A percentile compares a stretch with the other conserved stretches of the same genome.
These are phyloP conservation scores for Teratosphaeria pseudoeucalypti DNA, from an alignment of 2,329 filamentous ascomycete genomes.

Conservation along the genomic window DNA sequence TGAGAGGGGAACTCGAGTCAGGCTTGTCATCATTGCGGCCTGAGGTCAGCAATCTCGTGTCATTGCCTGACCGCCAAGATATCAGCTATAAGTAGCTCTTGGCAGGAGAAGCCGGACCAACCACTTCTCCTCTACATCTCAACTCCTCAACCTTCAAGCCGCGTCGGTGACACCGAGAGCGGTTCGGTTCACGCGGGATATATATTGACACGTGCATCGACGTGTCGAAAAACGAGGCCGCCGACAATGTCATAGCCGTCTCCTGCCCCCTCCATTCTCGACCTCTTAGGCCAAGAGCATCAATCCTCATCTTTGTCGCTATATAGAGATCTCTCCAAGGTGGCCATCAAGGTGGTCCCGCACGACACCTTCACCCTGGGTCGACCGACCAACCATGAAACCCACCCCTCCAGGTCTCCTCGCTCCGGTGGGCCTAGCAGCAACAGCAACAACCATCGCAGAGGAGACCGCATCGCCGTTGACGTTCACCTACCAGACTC, in stretches of 20 bases:
- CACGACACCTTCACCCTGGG: background rate
- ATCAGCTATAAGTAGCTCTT: background rate
- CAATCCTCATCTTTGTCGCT: background rate
- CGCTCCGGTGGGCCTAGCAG: background rate
- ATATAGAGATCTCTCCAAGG: background rate
- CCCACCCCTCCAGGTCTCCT: background rate
- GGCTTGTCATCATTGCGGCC: too few relatives aligned
- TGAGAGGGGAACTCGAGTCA: too few relatives aligned
- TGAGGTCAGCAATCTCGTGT: too few relatives aligned
- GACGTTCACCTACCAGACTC: background rate
- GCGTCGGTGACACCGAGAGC: background rate
- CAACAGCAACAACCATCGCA: background rate
- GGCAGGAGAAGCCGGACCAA: background rate
- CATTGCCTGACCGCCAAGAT: too few relatives aligned
- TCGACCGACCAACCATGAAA: background rate
- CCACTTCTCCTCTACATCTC: background rate
- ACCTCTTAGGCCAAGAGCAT: background rate
- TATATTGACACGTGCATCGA: background rate
- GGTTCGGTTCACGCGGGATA: background rate
- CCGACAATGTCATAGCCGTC: background rate
- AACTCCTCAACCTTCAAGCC: background rate
- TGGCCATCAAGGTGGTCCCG: background rate
- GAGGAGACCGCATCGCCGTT: background rate
- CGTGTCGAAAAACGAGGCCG: background rate
- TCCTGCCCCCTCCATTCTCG: background rate